Base-by-base conservation (phyloP, 202 grass and related monocot species). In the Setaria italica region DNA sequence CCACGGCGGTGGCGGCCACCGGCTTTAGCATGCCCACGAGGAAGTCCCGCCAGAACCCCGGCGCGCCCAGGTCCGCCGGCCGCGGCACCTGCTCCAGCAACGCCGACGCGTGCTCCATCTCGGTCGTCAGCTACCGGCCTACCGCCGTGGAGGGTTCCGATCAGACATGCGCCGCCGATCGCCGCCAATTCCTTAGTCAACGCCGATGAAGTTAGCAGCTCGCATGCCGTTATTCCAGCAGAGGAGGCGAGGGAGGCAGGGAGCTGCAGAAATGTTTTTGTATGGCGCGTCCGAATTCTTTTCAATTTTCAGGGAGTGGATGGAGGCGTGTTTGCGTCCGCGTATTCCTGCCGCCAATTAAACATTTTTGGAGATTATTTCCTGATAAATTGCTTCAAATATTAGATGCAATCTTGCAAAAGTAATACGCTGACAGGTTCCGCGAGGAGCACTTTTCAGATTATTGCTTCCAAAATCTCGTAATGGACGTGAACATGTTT, bases 1-100 rank as follows among this genome's bases (percentile, higher is more conserved):
- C 88, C 46, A 89, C 83, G 4, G 77, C 77, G 1, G 88, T 84
- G 25, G 86, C 88, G 0, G 90, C 84, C 2, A 87, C 35, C 39
- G 90, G 88, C 73, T 95, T 95, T 35, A 95, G 67, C 90, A 90
- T 95, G 70, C 93, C 92, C 7, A 72, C 1, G 30, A 86, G 25
- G 80, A 88, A 92, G 20, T 94, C 92, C 11, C 56, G 54, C 92
- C 90, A 94, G 87, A 94, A 94, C n/a, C 85, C 60, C 39, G 87
- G 82, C 62, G 82, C 69, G 7, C 80, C 85, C 3, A 87, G 92
- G 67, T 90, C 84, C 77, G 87, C 74, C 65, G 63, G 69, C 77
- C 79, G 55, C 45, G 65, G 33, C 86, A 78, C 72, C 10, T 17
- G 13, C 69, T 67, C 70, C 25, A 88, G 67, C 67, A 69, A 9